Conservation (phyloP, 805 yeast genomes). For the Pichia nanzhaoensis region DNA sequence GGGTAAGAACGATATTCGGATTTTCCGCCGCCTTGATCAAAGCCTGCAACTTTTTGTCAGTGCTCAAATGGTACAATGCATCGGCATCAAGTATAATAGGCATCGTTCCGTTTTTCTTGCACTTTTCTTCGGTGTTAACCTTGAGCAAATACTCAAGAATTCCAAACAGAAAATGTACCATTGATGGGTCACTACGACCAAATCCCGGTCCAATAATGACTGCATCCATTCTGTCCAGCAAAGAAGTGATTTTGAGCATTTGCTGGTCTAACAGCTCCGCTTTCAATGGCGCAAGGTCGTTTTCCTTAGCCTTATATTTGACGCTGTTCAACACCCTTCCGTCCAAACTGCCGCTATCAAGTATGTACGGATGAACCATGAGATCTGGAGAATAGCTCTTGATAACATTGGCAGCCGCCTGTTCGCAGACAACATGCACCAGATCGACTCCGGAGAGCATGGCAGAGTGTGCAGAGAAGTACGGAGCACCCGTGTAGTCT, state of each 20-base stretch:
- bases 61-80: constrained; percentile 62
- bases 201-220: constrained; percentile 91
- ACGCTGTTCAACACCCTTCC: no score
- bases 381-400: constrained; percentile 86
- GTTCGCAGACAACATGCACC: constrained; percentile 84
- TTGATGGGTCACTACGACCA: constrained; percentile 63
- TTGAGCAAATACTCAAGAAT: constrained; percentile 14
- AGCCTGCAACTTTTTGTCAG: constrained; percentile 39
- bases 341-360: constrained; percentile 32
- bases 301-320: no score
- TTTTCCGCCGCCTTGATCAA: constrained; percentile 37
- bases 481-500: constrained; percentile 97
- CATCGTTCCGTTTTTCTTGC: no score
- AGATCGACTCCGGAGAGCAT: constrained; percentile 83
- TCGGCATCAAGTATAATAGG: constrained; percentile 92
- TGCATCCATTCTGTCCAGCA: constrained; percentile 67
- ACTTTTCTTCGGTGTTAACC: no score
- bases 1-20: constrained; percentile 67
- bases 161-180: constrained; percentile 31
- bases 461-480: constrained; percentile 78
- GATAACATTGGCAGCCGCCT: constrained; percentile 68
- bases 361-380: constrained; percentile 92
- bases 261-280: constrained; percentile 22
- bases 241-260: constrained; percentile 43
- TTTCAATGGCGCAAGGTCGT: no score